Evolutionary conservation across 2,329 filamentous ascomycete species (phyloP), one percentile per base, ranked within the genome.

Genomic region (Xylariaceae sp.): DNA sequence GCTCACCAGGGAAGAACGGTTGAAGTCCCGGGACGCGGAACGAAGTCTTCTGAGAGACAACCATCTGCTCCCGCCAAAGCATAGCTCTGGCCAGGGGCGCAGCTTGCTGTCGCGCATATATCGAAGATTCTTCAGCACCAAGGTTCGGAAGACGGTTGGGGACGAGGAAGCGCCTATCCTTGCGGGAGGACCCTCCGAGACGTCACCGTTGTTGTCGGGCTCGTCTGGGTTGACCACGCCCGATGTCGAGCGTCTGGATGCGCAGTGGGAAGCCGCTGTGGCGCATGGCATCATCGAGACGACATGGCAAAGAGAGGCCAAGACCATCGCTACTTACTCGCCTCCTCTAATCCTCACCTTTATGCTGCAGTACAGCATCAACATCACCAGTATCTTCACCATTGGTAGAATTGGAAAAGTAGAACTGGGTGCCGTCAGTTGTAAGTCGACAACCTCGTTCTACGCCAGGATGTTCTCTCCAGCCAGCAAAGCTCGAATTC

Each of bases 271-370:
- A 46, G 84, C 88, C 46, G 90, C 89, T 0, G 85, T 96, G 9
- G 74, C 78, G 1, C 76, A 83, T 0, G 88, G 88, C 9, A 76
- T 80, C 56, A 89, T 97, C 49, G 81, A 83, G 37, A 96, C 89
- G 4, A 94, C 88, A 4, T 97, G 89, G 88, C 82, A 85, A 61
- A 79, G 89, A 46, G 90, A 97, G 68, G 73, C 84, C 29, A 88
- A 89, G 66, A 88, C 88, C 1, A 73, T 97, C 28, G 67, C 74
- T 19, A 71, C 74, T 46, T 89, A 89, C 58, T 82, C 84, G 2
- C 68, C 72, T 19, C 85, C 85, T 1, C 65, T 90, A 35, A 76
- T 88, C 43, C 55, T 82, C 17, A 89, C 85, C 0, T 90, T 89
- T 54, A 48, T 88, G 36, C 69, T 92, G 21, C 86, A 92, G 59